A percentile compares a stretch with the other conserved stretches of the same genome.
These are phyloP conservation scores for Gentiana dahurica DNA, from an alignment of 257 asterid genomes.

Conservation along the genomic window DNA sequence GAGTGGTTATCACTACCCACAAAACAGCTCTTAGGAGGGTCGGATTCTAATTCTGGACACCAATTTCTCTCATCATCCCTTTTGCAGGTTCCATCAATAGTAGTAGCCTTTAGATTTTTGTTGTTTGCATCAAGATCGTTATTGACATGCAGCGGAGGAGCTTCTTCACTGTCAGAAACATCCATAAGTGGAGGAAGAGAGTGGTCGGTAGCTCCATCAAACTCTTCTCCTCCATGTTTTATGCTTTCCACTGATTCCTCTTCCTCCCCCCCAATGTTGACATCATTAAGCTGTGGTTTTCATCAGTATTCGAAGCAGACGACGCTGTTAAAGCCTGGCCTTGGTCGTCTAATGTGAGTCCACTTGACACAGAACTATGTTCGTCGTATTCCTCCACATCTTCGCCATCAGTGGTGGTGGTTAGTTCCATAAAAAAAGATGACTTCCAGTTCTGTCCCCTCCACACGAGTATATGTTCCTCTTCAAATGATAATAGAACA, in stretches of 20 bases:
- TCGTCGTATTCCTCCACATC: constrained; percentile 18
- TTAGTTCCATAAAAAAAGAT: constrained; percentile 21
- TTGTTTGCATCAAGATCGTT: constrained; percentile 9
- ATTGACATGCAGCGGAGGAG: constrained; percentile 10
- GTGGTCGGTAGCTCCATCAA: constrained; percentile 17
- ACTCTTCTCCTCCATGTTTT: constrained; percentile 12
- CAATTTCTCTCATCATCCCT: too few relatives aligned
- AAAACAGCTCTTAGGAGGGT: constrained; percentile 2
- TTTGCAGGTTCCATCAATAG: too few relatives aligned
- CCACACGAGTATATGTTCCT: constrained; percentile 82
- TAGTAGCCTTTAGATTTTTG: too few relatives aligned
- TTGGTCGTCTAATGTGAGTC: constrained; percentile 9
- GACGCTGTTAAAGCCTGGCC: constrained; percentile 9
- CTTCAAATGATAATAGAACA: constrained; percentile 75
- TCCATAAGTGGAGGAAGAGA: constrained; percentile 11
- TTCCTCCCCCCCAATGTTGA: constrained; percentile 15
- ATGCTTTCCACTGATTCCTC: constrained; percentile 20
- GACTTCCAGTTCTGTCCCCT: constrained; percentile 79
- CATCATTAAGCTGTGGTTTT: constrained; percentile 14
- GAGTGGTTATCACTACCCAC: constrained; percentile 8
- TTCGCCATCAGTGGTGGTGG: constrained; percentile 16
- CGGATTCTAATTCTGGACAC: constrained; percentile 2
- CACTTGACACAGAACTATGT: constrained; percentile 14
- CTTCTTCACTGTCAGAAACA: constrained; percentile 11
- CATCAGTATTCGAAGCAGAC: constrained; percentile 18